phyloP scores from a whole-genome alignment of 129 eudicot species.

The Silybum marianum region DNA sequence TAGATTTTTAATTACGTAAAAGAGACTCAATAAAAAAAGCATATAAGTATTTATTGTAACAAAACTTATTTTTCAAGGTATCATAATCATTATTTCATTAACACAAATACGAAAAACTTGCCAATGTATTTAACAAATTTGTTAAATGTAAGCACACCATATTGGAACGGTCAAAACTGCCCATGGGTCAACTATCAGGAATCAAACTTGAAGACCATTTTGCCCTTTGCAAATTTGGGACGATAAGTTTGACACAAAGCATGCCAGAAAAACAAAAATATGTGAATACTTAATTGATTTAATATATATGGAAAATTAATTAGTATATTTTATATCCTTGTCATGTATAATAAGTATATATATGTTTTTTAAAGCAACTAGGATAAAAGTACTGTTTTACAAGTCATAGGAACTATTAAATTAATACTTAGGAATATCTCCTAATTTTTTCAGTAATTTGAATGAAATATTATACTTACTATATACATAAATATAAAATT shows the following conservation, averaged over 20 bases:
- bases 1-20: no score
- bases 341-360: neutral
- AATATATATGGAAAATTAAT: neutral
- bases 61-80: neutral
- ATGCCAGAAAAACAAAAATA: neutral
- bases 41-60: neutral
- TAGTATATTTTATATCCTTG: neutral
- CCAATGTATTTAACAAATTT: no score
- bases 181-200: constrained; percentile 2
- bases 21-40: neutral
- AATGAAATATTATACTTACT: neutral
- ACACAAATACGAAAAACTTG: no score
- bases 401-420: neutral
- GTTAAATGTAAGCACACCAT: neutral
- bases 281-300: neutral
- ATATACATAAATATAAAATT: neutral
- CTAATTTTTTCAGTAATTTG: neutral
- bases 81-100: no score
- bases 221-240: neutral
- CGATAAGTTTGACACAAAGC: constrained; percentile 5
- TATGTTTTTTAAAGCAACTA: neutral
- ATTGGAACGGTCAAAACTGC: neutral
- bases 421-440: neutral
- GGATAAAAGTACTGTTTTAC: neutral
- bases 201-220: neutral